Evolutionary conservation across 1,284 basidiomycete genomes (phyloP), one percentile per base, ranked within the genome.

Genomic region (Sporisorium scitamineum): DNA sequence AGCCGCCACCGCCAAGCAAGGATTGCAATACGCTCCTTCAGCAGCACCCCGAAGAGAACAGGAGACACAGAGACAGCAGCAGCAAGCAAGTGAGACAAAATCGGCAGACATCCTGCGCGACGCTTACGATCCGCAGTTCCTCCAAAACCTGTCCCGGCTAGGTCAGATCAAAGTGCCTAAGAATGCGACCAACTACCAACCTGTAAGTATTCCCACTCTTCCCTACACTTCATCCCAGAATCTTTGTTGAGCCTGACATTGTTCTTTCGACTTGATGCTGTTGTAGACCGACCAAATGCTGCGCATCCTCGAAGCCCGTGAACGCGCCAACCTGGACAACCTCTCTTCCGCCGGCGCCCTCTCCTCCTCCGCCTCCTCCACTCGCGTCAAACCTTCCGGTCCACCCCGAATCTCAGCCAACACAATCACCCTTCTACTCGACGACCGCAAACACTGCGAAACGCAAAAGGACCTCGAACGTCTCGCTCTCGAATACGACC

Each of bases 391-490:
- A 27, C n/a, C 68, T 1, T 18, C 48, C 13, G 51, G 52, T 9
- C 44, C 54, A 9, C 54, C 61, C 1, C 41, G 78, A 1, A 57
- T 79, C 26, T 65, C 70, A 2, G 64, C 78, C 8, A 58, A 68
- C 32, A 77, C 74, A 3, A 63, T 79, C 44, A 69, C 71, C 1
- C 32, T 60, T 10, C 60, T 79, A 0, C 61, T 79, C 8, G 78
- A 79, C 44, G 78, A 76, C 16, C 68, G 74, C 14, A 79, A 79
- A 37, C 68, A 77, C 51, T 77, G 70, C 68, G 64, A 65, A 37
- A 60, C 74, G 3, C 56, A 42, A 2, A 68, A 67, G 14, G 74
- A 79, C 18, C 60, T 79, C 32, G 71, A 77, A 24, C 32, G 48
- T 6, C 60, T 79, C 3, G 74, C 78, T 3, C 37, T 74, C 13